Evolutionary conservation across 2,329 filamentous ascomycete species (phyloP).

Genomic region (Ascochyta rabiei): DNA sequence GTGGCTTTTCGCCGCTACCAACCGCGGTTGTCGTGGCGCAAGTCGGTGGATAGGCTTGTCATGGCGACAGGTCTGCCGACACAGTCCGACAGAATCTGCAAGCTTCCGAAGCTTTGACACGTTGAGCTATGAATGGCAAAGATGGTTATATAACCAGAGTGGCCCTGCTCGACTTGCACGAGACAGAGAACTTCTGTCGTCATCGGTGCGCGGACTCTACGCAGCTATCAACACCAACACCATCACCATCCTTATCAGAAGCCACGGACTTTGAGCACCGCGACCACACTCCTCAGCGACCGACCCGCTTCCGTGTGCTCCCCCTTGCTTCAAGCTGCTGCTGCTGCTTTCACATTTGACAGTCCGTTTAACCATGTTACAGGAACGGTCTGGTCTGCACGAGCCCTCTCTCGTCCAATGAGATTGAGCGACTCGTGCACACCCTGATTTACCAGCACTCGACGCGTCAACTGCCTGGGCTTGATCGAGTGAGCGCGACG

Average conservation of each 20-base stretch:
- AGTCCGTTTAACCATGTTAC: slow-evolving; percentile 42
- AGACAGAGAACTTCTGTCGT: slow-evolving; percentile 18
- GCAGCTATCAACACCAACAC: slow-evolving; percentile 26
- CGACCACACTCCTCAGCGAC: slow-evolving; percentile 30
- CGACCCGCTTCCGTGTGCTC: slow-evolving; percentile 37
- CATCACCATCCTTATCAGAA: slow-evolving; percentile 13
- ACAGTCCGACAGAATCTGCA: slow-evolving; percentile 13
- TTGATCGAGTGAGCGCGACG: slow-evolving; percentile 23
- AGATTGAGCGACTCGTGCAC: slow-evolving; percentile 35
- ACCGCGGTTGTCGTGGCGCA: slow-evolving; percentile 5
- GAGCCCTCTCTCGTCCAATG: slow-evolving; percentile 38
- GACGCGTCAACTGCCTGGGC: slow-evolving; percentile 27
- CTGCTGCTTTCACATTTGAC: slow-evolving; percentile 34
- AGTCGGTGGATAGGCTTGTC: slow-evolving; percentile 7
- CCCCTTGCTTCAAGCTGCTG: slow-evolving; percentile 35
- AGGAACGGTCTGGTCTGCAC: slow-evolving; percentile 35
- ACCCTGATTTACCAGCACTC: slow-evolving; percentile 25
- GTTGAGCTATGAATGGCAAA: slow-evolving; percentile 3
- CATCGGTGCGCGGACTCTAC: slow-evolving; percentile 17
- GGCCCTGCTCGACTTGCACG: slow-evolving; percentile 1
- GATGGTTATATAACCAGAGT: slow-evolving; percentile 2
- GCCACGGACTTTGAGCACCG: slow-evolving; percentile 12
- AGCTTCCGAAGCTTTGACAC: slow-evolving; percentile 19
- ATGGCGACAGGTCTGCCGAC: slow-evolving; percentile 12
- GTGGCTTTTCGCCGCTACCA: slow-evolving; percentile 8